A percentile compares a stretch with the other conserved stretches of the same genome.
Evolutionary conservation across 1,139 yeast genomes (phyloP).

Genomic region (Yamadazyma sp.): DNA sequence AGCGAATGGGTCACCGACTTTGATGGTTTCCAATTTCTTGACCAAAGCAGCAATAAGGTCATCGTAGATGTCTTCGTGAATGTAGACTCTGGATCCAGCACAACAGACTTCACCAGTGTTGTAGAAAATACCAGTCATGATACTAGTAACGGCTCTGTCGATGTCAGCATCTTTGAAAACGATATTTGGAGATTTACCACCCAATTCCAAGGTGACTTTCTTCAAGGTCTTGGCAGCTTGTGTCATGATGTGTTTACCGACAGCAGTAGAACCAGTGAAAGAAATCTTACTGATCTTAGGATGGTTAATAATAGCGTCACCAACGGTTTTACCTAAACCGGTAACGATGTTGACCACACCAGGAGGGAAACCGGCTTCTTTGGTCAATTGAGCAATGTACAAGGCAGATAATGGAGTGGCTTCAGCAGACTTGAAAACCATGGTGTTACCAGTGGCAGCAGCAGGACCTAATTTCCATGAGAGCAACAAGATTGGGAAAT

Average conservation of each 20-base stretch:
- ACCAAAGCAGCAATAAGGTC: slow-evolving; percentile 55
- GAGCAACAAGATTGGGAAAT: slow-evolving; percentile 82
- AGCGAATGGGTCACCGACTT: slow-evolving; percentile 79
- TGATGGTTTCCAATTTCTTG: slow-evolving; percentile 49
- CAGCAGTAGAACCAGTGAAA: slow-evolving; percentile 82
- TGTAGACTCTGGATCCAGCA: slow-evolving; percentile 81
- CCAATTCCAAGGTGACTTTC: slow-evolving; percentile 81
- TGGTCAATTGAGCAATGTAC: slow-evolving; percentile 56
- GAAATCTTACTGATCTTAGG: slow-evolving; percentile 74
- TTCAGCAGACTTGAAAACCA: slow-evolving; percentile 80
- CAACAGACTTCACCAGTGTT: slow-evolving; percentile 89
- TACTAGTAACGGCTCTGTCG: slow-evolving; percentile 59
- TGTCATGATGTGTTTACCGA: slow-evolving; percentile 75
- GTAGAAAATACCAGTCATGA: slow-evolving; percentile 58
- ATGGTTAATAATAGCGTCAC: slow-evolving; percentile 70
- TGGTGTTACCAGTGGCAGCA: slow-evolving; percentile 76
- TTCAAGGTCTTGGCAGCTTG: slow-evolving; percentile 69
- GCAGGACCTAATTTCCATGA: slow-evolving; percentile 89
- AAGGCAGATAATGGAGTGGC: slow-evolving; percentile 81
- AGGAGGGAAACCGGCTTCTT: slow-evolving; percentile 75
- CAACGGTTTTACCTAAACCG: slow-evolving; percentile 79
- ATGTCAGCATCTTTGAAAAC: slow-evolving; percentile 74
- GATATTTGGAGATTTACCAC: slow-evolving; percentile 84
- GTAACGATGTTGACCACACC: slow-evolving; percentile 77
- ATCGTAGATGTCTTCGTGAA: slow-evolving; percentile 77